phyloP scores from a whole-genome alignment of 2,329 filamentous ascomycete genomes.

The Pseudocercospora pini-densiflorae region DNA sequence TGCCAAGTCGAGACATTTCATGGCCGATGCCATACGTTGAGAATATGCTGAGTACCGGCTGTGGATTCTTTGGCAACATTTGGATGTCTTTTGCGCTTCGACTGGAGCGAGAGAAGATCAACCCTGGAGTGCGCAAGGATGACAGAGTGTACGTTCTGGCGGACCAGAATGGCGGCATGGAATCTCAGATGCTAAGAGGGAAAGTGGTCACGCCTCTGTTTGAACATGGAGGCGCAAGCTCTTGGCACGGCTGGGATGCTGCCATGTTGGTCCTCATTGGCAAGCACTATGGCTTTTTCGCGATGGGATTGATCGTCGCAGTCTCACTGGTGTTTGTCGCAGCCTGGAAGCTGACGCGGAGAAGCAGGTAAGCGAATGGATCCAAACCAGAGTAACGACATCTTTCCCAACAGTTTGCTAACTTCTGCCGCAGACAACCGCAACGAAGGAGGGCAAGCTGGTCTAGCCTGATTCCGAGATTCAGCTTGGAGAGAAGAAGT shows the following conservation, averaged over 20 bases:
- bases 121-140: constrained; percentile 12
- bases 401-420: background rate
- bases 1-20: constrained; percentile 27
- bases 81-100: constrained; percentile 33
- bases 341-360: constrained; percentile 14
- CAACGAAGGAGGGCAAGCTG: constrained; percentile 18
- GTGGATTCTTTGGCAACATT: constrained; percentile 36
- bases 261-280: constrained; percentile 31
- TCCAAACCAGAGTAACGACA: too few relatives aligned
- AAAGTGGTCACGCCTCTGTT: constrained; percentile 35
- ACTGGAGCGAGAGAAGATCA: constrained; percentile 1
- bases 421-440: background rate
- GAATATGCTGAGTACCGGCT: constrained; percentile 40
- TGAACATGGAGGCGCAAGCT: constrained; percentile 35
- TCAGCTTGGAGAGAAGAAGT: constrained; percentile 15
- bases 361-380: background rate
- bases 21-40: constrained; percentile 38
- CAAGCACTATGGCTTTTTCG: constrained; percentile 30
- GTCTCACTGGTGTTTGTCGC: constrained; percentile 3
- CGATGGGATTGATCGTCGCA: background rate
- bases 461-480: constrained; percentile 5
- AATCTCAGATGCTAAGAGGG: constrained; percentile 35
- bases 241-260: constrained; percentile 38
- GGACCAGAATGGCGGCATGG: constrained; percentile 29
- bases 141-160: constrained; percentile 34